Evolutionary conservation across 306 rosid genomes (phyloP).

Genomic region (Prunus mongolica): DNA sequence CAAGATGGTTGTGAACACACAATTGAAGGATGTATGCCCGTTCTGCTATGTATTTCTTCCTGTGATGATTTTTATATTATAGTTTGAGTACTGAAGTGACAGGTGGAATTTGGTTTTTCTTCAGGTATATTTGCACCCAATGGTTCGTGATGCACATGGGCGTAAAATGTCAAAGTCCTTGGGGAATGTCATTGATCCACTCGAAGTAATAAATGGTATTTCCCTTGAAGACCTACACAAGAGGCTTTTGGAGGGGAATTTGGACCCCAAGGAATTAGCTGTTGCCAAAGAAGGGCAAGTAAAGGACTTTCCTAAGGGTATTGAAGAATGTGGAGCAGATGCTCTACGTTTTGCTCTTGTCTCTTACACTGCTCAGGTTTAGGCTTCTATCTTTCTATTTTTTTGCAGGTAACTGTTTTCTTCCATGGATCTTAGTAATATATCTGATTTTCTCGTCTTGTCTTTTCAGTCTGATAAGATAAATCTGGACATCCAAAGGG

Average conservation of each 20-base stretch:
- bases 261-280: conserved; percentile 79
- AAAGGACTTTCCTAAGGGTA: conserved; percentile 91
- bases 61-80: not conserved
- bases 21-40: not conserved
- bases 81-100: not conserved
- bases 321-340: conserved; percentile 92
- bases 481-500: conserved; percentile 90
- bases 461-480: conserved; percentile 87
- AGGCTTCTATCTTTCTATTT: conserved; percentile 8
- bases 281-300: conserved; percentile 77
- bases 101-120: conserved; percentile 12
- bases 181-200: conserved; percentile 95
- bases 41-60: not conserved
- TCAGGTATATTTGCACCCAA: conserved; percentile 96
- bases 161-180: conserved; percentile 98
- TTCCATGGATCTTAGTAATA: not conserved
- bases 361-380: conserved; percentile 93
- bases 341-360: conserved; percentile 94
- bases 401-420: not conserved
- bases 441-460: not conserved
- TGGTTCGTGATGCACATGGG: conserved; percentile 98
- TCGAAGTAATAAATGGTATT: conserved; percentile 85
- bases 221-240: conserved; percentile 72
- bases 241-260: conserved; percentile 83
- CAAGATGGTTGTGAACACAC: not conserved